These are phyloP conservation scores for Teunomyces pallodes DNA, from an alignment of 805 yeast genomes.

Conservation along the genomic window DNA sequence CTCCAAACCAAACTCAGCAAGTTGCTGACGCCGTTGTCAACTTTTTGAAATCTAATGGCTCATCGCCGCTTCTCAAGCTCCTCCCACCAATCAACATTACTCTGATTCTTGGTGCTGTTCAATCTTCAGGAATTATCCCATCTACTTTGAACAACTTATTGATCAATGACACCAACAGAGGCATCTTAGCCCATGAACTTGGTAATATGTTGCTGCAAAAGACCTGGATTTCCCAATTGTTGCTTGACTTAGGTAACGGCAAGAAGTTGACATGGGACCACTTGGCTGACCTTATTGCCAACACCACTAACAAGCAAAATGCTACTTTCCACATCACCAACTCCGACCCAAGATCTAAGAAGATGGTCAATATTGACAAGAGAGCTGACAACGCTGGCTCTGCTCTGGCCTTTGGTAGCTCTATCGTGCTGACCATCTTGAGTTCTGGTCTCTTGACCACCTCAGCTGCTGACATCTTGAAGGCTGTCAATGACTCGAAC, in stretches of 20 bases:
- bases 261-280: slow-evolving; percentile 26
- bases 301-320: slow-evolving; percentile 29
- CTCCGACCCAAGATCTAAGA: slow-evolving; percentile 16
- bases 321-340: slow-evolving; percentile 25
- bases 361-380: slow-evolving; percentile 3
- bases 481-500: slow-evolving; percentile 31
- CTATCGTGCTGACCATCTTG: slow-evolving; percentile 17
- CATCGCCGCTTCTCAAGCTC: not conserved
- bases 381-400: slow-evolving; percentile 25
- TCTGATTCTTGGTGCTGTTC: slow-evolving; percentile 18
- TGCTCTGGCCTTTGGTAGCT: slow-evolving; percentile 29
- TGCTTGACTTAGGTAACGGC: slow-evolving; percentile 34
- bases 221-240: slow-evolving; percentile 28
- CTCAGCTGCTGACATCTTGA: slow-evolving; percentile 18
- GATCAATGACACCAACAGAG: slow-evolving; percentile 28
- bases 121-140: slow-evolving; percentile 26
- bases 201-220: slow-evolving; percentile 26
- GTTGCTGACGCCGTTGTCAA: not conserved
- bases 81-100: slow-evolving; percentile 19
- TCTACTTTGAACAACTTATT: slow-evolving; percentile 25
- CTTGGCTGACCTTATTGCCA: slow-evolving; percentile 27
- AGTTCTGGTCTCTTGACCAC: slow-evolving; percentile 5
- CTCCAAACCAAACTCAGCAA: slow-evolving; percentile 16
- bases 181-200: slow-evolving; percentile 19
- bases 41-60: not conserved